A percentile compares a stretch with the other conserved stretches of the same genome.
Conservation (phyloP, 2,329 filamentous ascomycete species). For the Botrytis cinerea region DNA sequence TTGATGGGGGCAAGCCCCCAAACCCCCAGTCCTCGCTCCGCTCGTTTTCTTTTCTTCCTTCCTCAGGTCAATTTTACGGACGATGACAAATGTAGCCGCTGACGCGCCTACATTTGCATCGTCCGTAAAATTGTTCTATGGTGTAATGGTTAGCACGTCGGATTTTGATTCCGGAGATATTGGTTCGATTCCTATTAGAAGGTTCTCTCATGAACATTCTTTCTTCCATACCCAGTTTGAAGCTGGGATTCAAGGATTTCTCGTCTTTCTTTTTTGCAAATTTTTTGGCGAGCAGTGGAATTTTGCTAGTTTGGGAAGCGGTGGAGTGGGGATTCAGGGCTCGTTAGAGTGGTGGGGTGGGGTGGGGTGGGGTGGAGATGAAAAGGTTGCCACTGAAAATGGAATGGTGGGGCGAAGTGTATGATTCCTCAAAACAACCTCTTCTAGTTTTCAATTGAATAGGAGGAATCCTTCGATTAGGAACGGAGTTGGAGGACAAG, state of each 20-base stretch:
- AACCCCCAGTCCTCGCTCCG: too few species aligned
- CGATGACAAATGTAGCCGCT: too few species aligned
- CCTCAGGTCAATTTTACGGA: too few species aligned
- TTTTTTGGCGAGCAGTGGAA: not conserved
- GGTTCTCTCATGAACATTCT: not conserved
- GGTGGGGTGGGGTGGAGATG: conserved; percentile 4
- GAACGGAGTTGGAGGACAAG: not conserved
- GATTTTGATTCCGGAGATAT: conserved; percentile 24
- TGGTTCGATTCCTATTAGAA: conserved; percentile 25
- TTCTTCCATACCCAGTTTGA: conserved; percentile 9
- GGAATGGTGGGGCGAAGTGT: not conserved
- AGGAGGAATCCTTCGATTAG: not conserved
- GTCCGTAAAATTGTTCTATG: not conserved
- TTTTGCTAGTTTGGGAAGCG: not conserved
- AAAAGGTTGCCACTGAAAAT: too few species aligned
- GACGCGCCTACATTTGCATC: too few species aligned
- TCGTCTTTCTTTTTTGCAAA: not conserved
- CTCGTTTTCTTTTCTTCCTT: too few species aligned
- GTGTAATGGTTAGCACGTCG: conserved; percentile 19
- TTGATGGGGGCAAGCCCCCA: too few species aligned
- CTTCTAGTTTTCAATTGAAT: not conserved
- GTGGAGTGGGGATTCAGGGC: not conserved
- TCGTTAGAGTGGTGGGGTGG: not conserved
- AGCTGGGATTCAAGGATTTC: not conserved
- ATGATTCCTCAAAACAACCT: not conserved